Percentiles rank a stretch among this genome's conserved stretches.
phyloP scores from a whole-genome alignment of 202 grass and related monocot species.

The Cymbopogon flexuosus region DNA sequence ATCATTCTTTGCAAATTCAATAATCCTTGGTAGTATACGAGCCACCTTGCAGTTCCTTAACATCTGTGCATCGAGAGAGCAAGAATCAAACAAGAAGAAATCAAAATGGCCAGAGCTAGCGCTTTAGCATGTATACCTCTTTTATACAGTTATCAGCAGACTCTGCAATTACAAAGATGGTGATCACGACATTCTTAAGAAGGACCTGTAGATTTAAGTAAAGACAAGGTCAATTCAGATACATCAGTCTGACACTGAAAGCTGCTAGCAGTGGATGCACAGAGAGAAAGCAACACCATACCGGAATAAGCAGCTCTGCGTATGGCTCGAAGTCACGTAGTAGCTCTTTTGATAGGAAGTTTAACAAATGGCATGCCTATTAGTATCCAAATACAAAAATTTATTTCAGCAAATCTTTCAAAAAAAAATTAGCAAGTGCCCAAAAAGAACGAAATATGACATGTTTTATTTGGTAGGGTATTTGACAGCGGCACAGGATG shows the following conservation, averaged over 20 bases:
- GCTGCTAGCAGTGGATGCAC: not conserved
- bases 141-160: constrained; percentile 92
- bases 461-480: not conserved
- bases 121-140: constrained; percentile 45
- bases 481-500: not conserved
- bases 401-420: too few species aligned
- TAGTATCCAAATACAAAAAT: constrained; percentile 5
- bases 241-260: constrained; percentile 5
- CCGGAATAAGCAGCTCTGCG: constrained; percentile 82
- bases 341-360: constrained; percentile 71
- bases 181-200: constrained; percentile 84
- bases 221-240: constrained; percentile 5
- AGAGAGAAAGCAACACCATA: constrained; percentile 28
- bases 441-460: not conserved
- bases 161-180: constrained; percentile 77
- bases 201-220: constrained; percentile 53
- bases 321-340: constrained; percentile 71
- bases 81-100: constrained; percentile 15
- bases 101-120: constrained; percentile 13
- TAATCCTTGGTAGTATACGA: constrained; percentile 71
- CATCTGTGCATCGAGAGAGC: constrained; percentile 42
- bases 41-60: constrained; percentile 86
- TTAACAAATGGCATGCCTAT: constrained; percentile 79
- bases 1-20: constrained; percentile 83
- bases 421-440: too few species aligned